A percentile compares a stretch with the other conserved stretches of the same genome.
phyloP scores from a whole-genome alignment of 2,329 filamentous ascomycete species.

The Penicillium sp. region DNA sequence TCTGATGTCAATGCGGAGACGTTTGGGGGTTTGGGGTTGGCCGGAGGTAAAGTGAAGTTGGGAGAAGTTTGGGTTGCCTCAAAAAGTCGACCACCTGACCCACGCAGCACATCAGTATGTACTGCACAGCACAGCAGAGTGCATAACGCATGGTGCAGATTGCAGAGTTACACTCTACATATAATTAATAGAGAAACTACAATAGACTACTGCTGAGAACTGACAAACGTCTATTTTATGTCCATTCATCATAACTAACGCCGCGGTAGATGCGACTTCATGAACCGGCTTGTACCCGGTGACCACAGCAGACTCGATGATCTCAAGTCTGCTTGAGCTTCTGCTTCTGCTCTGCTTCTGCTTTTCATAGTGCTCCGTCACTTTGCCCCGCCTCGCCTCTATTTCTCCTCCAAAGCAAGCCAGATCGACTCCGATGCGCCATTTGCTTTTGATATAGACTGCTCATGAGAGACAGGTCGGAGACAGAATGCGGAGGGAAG shows the following conservation, averaged over 20 bases:
- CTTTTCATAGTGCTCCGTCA: slow-evolving; percentile 17
- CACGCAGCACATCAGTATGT: neutral
- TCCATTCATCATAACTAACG: slow-evolving; percentile 41
- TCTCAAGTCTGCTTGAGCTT: neutral
- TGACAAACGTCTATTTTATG: slow-evolving; percentile 28
- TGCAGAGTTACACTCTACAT: no score
- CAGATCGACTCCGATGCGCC: slow-evolving; percentile 42
- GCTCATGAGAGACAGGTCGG: slow-evolving; percentile 7
- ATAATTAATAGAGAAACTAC: no score
- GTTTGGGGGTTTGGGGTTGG: neutral
- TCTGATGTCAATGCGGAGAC: slow-evolving; percentile 2
- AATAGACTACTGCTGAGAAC: neutral
- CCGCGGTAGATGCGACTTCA: slow-evolving; percentile 34
- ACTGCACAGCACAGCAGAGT: no score
- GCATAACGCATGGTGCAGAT: no score
- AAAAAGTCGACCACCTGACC: neutral
- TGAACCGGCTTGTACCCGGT: slow-evolving; percentile 26
- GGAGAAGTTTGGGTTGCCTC: neutral
- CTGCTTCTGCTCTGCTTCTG: slow-evolving; percentile 4
- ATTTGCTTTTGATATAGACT: slow-evolving; percentile 26
- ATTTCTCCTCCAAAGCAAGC: slow-evolving; percentile 30
- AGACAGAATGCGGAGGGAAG: slow-evolving; percentile 16
- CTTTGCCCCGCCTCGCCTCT: slow-evolving; percentile 13
- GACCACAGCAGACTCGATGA: neutral
- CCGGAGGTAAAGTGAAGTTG: neutral